These are phyloP conservation scores for Apiospora phragmitis DNA, from an alignment of 2,329 filamentous ascomycete species.

Conservation along the genomic window DNA sequence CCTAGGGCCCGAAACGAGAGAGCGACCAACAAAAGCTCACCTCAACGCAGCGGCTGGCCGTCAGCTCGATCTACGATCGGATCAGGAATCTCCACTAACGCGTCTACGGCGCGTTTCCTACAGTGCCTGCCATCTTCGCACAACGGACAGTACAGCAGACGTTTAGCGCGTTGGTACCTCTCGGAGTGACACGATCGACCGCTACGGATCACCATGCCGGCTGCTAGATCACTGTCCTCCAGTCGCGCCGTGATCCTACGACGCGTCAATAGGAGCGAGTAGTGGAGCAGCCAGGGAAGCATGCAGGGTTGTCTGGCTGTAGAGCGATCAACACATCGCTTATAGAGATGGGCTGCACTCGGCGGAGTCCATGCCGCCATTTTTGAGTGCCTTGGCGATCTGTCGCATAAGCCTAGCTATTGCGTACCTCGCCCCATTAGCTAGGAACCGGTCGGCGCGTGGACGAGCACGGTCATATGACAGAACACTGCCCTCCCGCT, in stretches of 20 bases:
- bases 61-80: not conserved
- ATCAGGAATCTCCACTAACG: not conserved
- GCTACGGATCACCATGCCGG: not conserved
- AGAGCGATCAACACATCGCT: not conserved
- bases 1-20: not conserved
- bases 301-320: not conserved
- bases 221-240: not conserved
- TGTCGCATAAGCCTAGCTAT: not conserved
- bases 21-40: not conserved
- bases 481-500: not conserved
- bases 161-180: not conserved
- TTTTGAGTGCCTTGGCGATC: not conserved
- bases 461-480: not conserved
- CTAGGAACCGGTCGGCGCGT: not conserved
- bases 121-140: not conserved
- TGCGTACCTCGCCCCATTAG: not conserved
- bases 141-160: not conserved
- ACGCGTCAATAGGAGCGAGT: not conserved
- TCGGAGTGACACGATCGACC: not conserved
- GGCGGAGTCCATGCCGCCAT: not conserved
- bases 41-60: not conserved
- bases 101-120: slow-evolving; percentile 4
- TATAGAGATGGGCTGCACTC: not conserved
- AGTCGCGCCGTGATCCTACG: not conserved
- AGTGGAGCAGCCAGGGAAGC: not conserved